Base-by-base conservation (phyloP, 1,284 basidiomycete species). In the Moesziomyces globuligerus region DNA sequence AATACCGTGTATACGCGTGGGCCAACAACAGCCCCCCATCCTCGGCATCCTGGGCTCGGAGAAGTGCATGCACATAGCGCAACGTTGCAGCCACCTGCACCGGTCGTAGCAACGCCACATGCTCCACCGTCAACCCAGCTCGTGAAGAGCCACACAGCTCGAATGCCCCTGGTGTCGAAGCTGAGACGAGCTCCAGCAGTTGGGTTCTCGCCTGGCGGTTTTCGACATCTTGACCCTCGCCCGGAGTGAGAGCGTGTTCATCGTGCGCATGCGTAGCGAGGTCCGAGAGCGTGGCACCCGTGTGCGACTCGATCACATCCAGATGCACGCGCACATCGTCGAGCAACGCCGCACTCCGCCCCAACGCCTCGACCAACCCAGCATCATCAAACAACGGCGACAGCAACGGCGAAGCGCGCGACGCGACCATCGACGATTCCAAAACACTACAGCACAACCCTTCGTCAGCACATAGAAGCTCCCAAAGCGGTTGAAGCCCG, bases 1-100 rank as follows among this genome's bases (percentile, higher is more conserved):
- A 86, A 83, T 93, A 93, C 34, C 91, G 87, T 0, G 70, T 74
- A 48, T 62, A 72, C 3, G 74, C 57, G 43, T 75, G 66, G 3
- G 64, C n/a, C 1, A 75, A 38, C 4, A 67, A 42, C 15, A 57
- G 40, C 0, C 42, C 51, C 8, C 18, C 48, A 13, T 49, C 24
- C n/a, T n/a, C n/a, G n/a, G n/a, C n/a, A n/a, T n/a, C 48, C 38
- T 7, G 40, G 26, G 7, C 28, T 36, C 29, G 25, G 11, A n/a
- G 44, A 6, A 32, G 29, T 7, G 7, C 41, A 20, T 23, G 11
- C 13, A 38, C 58, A 34, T 18, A 56, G 65, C 4, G 26, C 17
- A 17, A 70, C 61, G 56, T 67, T 0, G 76, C 43, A 5, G 24
- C 11, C 1, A 44, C 38, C 29, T 78, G 72, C 1, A 54, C 45